phyloP scores from a whole-genome alignment of 352 stramenopile species.

The Pseudoperonospora humuli region DNA sequence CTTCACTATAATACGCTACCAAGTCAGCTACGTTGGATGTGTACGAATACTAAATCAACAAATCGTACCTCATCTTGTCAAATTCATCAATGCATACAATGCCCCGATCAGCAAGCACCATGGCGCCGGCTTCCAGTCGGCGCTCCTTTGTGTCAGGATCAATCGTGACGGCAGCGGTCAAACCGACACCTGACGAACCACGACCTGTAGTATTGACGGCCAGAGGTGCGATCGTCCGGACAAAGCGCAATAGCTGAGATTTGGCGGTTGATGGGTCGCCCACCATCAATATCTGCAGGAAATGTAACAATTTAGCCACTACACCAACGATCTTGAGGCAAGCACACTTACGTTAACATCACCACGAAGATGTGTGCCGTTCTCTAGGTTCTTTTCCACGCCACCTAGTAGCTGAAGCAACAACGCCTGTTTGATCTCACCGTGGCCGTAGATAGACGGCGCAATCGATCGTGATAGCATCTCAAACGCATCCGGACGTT shows the following conservation, averaged over 20 bases:
- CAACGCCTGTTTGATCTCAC: conserved; percentile 94
- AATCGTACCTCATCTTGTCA: conserved; percentile 93
- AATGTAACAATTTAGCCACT: conserved; percentile 1
- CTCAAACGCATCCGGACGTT: conserved; percentile 85
- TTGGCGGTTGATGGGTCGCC: conserved; percentile 99
- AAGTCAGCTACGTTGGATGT: conserved; percentile 5
- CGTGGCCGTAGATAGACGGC: conserved; percentile 97
- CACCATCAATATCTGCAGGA: conserved; percentile 85
- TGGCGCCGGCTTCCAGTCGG: conserved; percentile 96
- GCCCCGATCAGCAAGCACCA: conserved; percentile 98
- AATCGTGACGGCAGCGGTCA: conserved; percentile 97
- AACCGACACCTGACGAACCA: conserved; percentile 85
- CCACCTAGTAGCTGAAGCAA: conserved; percentile 85
- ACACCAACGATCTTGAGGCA: background rate
- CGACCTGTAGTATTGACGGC: conserved; percentile 88
- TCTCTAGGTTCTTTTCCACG: conserved; percentile 95
- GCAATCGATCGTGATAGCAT: conserved; percentile 93
- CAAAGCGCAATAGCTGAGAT: conserved; percentile 96
- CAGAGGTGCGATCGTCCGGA: conserved; percentile 91
- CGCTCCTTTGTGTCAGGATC: conserved; percentile 92
- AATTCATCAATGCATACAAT: conserved; percentile 99
- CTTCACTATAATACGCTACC: conserved; percentile 51
- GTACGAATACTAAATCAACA: background rate
- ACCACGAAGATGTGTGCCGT: conserved; percentile 98
- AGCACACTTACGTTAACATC: conserved; percentile 93